Evolutionary conservation across 169 alveolate genomes (phyloP).

Genomic region (Condylostoma magnum): DNA sequence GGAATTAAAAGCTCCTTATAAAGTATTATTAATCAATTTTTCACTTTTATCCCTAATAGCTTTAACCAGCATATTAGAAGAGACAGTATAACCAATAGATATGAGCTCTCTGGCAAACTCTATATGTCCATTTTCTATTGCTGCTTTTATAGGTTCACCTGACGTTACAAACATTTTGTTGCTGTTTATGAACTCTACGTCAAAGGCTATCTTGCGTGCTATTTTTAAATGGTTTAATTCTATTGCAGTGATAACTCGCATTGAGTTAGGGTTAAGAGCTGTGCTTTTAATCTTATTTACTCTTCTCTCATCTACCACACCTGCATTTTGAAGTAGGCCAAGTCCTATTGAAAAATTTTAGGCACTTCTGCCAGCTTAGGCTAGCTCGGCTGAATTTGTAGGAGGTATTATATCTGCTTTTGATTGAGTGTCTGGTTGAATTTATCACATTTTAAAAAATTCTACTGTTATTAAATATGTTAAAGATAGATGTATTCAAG

Average conservation of each 20-base stretch:
- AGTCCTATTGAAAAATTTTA: too few species aligned
- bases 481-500: too few species aligned
- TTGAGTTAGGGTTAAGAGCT: background rate
- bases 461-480: too few species aligned
- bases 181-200: background rate
- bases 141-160: conserved; percentile 2
- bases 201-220: background rate
- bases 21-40: background rate
- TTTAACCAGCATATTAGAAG: background rate
- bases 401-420: too few species aligned
- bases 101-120: conserved; percentile 5
- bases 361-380: too few species aligned
- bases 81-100: background rate
- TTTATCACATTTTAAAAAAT: too few species aligned
- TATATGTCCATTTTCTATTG: conserved; percentile 3
- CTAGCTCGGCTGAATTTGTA: too few species aligned
- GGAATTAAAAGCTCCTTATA: background rate
- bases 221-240: background rate
- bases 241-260: background rate
- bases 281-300: too few species aligned
- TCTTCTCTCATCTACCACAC: too few species aligned
- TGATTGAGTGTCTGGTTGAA: too few species aligned
- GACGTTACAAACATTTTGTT: background rate
- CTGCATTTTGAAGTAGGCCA: too few species aligned
- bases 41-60: conserved; percentile 11